phyloP scores from a whole-genome alignment of 495 filamentous ascomycete genomes.

The Penicillium turbatum region DNA sequence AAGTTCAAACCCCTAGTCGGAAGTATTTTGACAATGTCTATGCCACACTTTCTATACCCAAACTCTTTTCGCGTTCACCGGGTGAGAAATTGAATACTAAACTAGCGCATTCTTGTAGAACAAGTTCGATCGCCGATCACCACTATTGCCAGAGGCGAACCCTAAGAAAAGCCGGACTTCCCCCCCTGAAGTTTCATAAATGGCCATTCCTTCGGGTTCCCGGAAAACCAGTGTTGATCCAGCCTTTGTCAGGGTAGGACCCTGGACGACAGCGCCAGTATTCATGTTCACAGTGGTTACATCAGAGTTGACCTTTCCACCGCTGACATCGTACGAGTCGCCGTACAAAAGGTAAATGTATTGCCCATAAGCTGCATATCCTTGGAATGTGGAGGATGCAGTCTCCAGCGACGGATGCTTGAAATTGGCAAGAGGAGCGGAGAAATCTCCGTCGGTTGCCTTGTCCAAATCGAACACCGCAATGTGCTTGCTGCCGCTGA shows the following conservation, averaged over 20 bases:
- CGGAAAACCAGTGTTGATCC: constrained; percentile 17
- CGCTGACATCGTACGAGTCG: constrained; percentile 9
- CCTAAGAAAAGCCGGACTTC: constrained; percentile 21
- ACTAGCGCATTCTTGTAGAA: constrained; percentile 20
- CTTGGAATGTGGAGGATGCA: constrained; percentile 8
- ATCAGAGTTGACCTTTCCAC: constrained; percentile 54
- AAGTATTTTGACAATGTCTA: no score
- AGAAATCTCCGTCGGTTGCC: constrained; percentile 15
- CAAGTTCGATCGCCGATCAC: constrained; percentile 18
- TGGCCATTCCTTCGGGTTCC: constrained; percentile 22
- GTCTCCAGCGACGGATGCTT: constrained; percentile 6
- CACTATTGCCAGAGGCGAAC: constrained; percentile 18
- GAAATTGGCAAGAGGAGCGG: constrained; percentile 9
- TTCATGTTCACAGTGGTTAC: constrained; percentile 27
- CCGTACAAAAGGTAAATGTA: constrained; percentile 18
- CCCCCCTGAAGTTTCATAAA: constrained; percentile 16
- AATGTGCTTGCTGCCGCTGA: constrained; percentile 9
- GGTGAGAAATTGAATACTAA: not conserved
- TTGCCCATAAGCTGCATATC: constrained; percentile 14
- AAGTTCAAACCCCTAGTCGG: no score
- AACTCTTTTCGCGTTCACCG: no score
- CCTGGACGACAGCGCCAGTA: constrained; percentile 12
- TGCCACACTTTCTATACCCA: no score
- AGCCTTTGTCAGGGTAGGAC: constrained; percentile 12
- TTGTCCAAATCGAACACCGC: constrained; percentile 13